phyloP scores from a whole-genome alignment of 1,284 basidiomycete genomes.

The Trichosporon sp. region DNA sequence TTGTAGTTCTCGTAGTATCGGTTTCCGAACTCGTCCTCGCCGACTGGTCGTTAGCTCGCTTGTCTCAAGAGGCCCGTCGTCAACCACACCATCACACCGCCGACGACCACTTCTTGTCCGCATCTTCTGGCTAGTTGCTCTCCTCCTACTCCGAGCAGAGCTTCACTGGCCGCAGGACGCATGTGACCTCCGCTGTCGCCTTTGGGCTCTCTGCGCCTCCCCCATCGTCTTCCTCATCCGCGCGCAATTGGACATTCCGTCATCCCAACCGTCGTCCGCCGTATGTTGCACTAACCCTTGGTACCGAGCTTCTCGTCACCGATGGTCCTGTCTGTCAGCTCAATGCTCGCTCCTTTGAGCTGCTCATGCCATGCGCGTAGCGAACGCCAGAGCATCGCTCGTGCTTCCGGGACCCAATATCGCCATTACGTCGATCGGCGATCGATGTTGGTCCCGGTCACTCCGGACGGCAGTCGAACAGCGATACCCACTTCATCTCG shows the following conservation, averaged over 20 bases:
- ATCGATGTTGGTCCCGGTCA: not conserved
- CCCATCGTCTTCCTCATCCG: too few species aligned
- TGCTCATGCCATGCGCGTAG: not conserved
- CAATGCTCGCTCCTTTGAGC: not conserved
- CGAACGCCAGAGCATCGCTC: not conserved
- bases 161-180: too few species aligned
- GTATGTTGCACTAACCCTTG: constrained; percentile 40
- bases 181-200: too few species aligned
- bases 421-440: not conserved
- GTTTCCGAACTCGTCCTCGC: constrained; percentile 87
- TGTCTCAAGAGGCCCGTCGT: too few species aligned
- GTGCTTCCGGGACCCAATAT: not conserved
- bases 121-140: too few species aligned
- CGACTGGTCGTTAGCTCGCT: constrained; percentile 52
- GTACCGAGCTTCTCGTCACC: constrained; percentile 81
- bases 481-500: constrained; percentile 50
- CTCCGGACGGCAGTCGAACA: not conserved
- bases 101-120: too few species aligned
- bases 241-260: too few species aligned
- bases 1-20: constrained; percentile 85
- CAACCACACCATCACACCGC: too few species aligned
- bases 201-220: too few species aligned
- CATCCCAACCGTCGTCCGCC: not conserved
- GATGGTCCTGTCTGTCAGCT: constrained; percentile 63
- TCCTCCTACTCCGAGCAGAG: too few species aligned